These are phyloP conservation scores for Fusarium sp. DNA, from an alignment of 2,329 filamentous ascomycete genomes.

Conservation along the genomic window DNA sequence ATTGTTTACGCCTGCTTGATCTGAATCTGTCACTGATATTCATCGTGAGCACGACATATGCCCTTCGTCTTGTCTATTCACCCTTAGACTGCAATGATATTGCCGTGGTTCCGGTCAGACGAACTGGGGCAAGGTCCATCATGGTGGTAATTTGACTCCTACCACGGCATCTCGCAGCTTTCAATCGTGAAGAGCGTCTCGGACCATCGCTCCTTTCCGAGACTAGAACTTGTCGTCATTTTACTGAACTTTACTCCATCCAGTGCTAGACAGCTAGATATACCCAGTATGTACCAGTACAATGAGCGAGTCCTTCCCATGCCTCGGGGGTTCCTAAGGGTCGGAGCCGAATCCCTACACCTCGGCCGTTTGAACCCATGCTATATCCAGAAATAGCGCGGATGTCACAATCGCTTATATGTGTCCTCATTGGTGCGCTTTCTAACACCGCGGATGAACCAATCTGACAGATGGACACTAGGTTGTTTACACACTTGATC, in stretches of 20 bases:
- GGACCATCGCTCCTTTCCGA: background rate
- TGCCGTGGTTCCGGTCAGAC: background rate
- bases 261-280: rapidly evolving
- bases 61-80: background rate
- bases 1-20: background rate
- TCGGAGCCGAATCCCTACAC: background rate
- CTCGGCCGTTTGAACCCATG: background rate
- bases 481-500: background rate
- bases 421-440: background rate
- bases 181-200: background rate
- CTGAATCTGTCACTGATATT: rapidly evolving
- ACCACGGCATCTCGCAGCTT: background rate
- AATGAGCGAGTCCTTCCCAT: background rate
- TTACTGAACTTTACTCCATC: background rate
- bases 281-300: background rate
- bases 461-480: background rate
- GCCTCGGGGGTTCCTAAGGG: background rate
- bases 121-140: too few species aligned
- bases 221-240: background rate
- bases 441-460: background rate
- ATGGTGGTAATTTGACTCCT: background rate
- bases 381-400: background rate
- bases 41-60: background rate
- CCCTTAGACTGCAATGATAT: rapidly evolving
- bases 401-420: background rate